Evolutionary conservation across 2,329 filamentous ascomycete species (phyloP).

Genomic region (Juglanconis oblonga): DNA sequence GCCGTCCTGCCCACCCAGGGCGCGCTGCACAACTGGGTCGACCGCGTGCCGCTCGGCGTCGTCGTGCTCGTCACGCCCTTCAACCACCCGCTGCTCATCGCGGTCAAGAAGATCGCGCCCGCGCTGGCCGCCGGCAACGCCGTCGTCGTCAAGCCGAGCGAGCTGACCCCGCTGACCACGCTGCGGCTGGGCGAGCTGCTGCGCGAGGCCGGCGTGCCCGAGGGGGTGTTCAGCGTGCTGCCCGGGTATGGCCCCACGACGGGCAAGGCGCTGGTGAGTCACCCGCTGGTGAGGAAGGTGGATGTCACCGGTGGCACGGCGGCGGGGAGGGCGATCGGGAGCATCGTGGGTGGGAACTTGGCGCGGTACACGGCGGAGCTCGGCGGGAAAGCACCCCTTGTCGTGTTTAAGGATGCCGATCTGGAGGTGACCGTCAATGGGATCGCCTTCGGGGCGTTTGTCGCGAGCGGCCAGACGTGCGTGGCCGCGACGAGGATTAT

Average conservation of each 20-base stretch:
- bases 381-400: constrained; percentile 67
- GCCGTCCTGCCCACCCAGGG: constrained; percentile 63
- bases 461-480: constrained; percentile 55
- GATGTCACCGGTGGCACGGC: constrained; percentile 73
- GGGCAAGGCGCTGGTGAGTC: constrained; percentile 52
- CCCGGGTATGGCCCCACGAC: constrained; percentile 52
- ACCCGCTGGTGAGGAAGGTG: constrained; percentile 58
- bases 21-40: constrained; percentile 55
- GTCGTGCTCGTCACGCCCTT: constrained; percentile 56
- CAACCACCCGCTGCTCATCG: constrained; percentile 57
- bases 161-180: constrained; percentile 61
- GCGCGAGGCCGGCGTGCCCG: constrained; percentile 65
- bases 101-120: constrained; percentile 59
- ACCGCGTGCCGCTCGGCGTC: constrained; percentile 55
- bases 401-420: constrained; percentile 65
- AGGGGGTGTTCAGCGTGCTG: constrained; percentile 65
- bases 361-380: constrained; percentile 70
- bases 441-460: constrained; percentile 58
- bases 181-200: constrained; percentile 58
- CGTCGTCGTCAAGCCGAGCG: constrained; percentile 60
- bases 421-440: constrained; percentile 66
- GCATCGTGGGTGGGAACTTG: constrained; percentile 63
- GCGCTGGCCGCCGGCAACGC: constrained; percentile 59
- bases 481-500: constrained; percentile 74
- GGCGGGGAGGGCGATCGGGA: constrained; percentile 67